Evolutionary conservation across 176 grass and related monocot genomes (phyloP), one percentile per base, ranked within the genome.

Genomic region (Oryza glaberrima): DNA sequence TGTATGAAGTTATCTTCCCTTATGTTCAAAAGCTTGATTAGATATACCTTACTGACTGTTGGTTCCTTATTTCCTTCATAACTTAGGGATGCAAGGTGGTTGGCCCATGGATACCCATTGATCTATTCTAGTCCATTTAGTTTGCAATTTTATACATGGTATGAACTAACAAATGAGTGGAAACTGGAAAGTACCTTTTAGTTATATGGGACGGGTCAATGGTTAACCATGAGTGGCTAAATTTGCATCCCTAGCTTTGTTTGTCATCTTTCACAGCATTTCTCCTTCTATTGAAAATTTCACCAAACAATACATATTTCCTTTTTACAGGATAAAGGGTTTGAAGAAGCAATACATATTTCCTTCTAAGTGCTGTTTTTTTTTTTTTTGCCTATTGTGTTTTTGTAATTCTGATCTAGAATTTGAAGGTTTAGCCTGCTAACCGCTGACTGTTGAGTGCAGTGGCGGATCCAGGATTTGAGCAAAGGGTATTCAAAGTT

Each of bases 271-370:
- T 74, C 56, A 65, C 56, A 65, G 14, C n/a, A 36, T 1, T 67
- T 51, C 11, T 82, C 68, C 34, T 41, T 41, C 40, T 73, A 35
- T 9, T 46, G 36, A 78, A 72, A 26, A 63, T 41, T 71, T 80
- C 69, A 66, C 19, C 19, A 65, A 73, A 78, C 17, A 54, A 67
- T 41, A 44, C 1, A 9, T 77, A 1, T 56, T 56, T 67, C 15
- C 3, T 10, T 54, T 77, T 78, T 66, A 35, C 63, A 97, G 95
- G 84, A 36, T 76, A 94, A 94, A 89, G 79, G 73, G 45, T 87
- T 83, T 86, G 84, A 97, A 89, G 86, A 97, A 28, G 92, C 25
- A 54, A 67, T 41, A 44, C 1, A 9, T 77, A 1, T 56, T 56
- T 67, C 15, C 3, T 10, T 54, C 72, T 78, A 25, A 87, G 92